phyloP scores from a whole-genome alignment of 2,329 filamentous ascomycete species.

The Penicillium sp. region DNA sequence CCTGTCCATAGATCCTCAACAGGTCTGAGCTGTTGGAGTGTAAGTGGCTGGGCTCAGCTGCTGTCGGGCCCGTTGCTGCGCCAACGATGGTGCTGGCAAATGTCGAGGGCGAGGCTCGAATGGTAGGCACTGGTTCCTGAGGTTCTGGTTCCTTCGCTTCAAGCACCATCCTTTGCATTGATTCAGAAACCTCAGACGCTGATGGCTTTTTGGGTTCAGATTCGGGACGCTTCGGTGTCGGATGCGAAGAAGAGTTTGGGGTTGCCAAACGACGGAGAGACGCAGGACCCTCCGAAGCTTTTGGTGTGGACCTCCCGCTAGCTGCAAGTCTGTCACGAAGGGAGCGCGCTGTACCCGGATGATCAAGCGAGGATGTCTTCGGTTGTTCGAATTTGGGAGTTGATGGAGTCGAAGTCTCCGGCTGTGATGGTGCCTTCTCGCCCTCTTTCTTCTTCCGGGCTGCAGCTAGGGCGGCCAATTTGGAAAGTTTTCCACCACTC shows the following conservation, averaged over 20 bases:
- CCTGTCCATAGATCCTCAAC: slow-evolving; percentile 40
- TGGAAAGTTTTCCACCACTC: slow-evolving; percentile 71
- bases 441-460: slow-evolving; percentile 80
- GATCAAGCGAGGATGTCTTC: slow-evolving; percentile 16
- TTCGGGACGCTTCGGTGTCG: slow-evolving; percentile 20
- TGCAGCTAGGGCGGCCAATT: slow-evolving; percentile 85
- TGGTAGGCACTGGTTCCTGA: slow-evolving; percentile 21
- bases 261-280: slow-evolving; percentile 25
- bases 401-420: slow-evolving; percentile 5
- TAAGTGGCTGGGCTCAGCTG: slow-evolving; percentile 37
- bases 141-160: slow-evolving; percentile 14
- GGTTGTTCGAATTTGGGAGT: slow-evolving; percentile 11
- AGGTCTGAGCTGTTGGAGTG: slow-evolving; percentile 35
- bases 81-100: slow-evolving; percentile 52
- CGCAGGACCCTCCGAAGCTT: slow-evolving; percentile 25
- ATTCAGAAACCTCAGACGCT: slow-evolving; percentile 2
- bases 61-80: slow-evolving; percentile 22
- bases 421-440: slow-evolving; percentile 50
- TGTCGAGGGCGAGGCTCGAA: slow-evolving; percentile 51
- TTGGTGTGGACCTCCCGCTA: slow-evolving; percentile 29
- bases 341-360: slow-evolving; percentile 32
- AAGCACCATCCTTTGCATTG: slow-evolving; percentile 6
- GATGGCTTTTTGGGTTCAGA: slow-evolving; percentile 17
- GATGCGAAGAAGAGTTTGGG: slow-evolving; percentile 15
- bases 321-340: slow-evolving; percentile 42